phyloP scores from a whole-genome alignment of 2,329 filamentous ascomycete species.

The Aspergillus japonicus region DNA sequence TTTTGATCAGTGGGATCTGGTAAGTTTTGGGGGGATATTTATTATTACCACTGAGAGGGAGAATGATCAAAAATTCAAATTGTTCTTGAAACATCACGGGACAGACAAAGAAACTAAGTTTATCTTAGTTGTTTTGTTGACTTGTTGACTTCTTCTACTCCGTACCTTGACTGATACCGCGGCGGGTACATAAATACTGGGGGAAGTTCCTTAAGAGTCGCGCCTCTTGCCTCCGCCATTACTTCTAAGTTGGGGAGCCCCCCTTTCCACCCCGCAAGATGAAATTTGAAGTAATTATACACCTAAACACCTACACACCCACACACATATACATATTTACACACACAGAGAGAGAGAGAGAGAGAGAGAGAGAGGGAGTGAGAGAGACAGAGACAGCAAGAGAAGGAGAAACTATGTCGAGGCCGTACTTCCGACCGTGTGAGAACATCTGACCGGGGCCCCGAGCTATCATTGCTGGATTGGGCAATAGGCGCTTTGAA shows the following conservation, averaged over 20 bases:
- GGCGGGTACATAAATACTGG: too few species aligned
- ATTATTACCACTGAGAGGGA: neutral
- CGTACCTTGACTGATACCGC: neutral
- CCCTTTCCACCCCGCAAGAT: neutral
- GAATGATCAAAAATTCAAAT: neutral
- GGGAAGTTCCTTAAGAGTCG: neutral
- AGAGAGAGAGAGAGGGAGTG: too few species aligned
- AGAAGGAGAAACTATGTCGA: neutral
- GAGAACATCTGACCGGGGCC: slow-evolving; percentile 3
- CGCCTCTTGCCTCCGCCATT: neutral
- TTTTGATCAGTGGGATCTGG: neutral
- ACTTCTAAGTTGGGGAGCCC: neutral
- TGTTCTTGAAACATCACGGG: neutral
- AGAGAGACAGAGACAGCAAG: too few species aligned
- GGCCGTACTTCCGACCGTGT: neutral
- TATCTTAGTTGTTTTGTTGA: neutral
- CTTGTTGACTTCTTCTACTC: neutral
- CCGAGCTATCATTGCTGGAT: neutral
- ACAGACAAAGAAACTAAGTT: neutral
- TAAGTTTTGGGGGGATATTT: neutral
- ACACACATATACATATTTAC: too few species aligned
- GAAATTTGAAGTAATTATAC: neutral
- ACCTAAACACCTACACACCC: too few species aligned
- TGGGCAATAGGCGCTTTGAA: neutral
- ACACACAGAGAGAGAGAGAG: too few species aligned